These are phyloP conservation scores for Epichloe aotearoae DNA, from an alignment of 2,329 filamentous ascomycete species.

Conservation along the genomic window DNA sequence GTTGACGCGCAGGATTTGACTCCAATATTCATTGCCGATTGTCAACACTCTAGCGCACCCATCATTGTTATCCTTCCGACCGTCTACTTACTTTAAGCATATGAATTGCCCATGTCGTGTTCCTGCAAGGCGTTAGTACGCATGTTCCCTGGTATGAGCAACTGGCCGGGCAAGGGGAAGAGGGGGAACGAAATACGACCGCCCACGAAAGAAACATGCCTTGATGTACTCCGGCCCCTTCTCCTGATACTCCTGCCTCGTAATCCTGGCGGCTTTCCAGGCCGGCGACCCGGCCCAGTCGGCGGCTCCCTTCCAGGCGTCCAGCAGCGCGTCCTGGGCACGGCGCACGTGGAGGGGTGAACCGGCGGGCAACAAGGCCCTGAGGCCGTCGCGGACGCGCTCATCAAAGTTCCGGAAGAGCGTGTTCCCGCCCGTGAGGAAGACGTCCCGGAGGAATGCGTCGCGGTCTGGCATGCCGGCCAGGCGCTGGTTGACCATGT, in stretches of 20 bases:
- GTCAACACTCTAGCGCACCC: neutral
- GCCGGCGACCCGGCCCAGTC: constrained; percentile 57
- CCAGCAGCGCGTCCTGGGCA: constrained; percentile 63
- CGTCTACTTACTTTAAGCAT: constrained; percentile 21
- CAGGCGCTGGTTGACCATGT: constrained; percentile 78
- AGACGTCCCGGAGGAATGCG: constrained; percentile 71
- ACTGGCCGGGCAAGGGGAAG: neutral
- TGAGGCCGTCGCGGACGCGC: constrained; percentile 58
- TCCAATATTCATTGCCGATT: neutral
- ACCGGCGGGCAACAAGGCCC: constrained; percentile 56
- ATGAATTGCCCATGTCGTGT: constrained; percentile 53
- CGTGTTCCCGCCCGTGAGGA: constrained; percentile 87
- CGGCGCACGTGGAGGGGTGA: constrained; percentile 55
- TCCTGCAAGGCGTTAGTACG: constrained; percentile 29
- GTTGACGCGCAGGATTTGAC: neutral
- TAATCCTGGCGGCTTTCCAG: constrained; percentile 54
- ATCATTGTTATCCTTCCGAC: neutral
- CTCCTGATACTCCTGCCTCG: constrained; percentile 73
- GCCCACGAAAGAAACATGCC: constrained; percentile 29
- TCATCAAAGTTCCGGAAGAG: constrained; percentile 81
- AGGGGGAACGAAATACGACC: neutral
- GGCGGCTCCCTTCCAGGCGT: constrained; percentile 90
- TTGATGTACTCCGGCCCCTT: constrained; percentile 92
- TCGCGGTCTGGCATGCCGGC: constrained; percentile 42
- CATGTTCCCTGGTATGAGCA: too few relatives aligned